Percentiles rank a stretch among this genome's conserved stretches.
Evolutionary conservation across 2,329 filamentous ascomycete species (phyloP).

Genomic region (Pseudocercospora pini-densiflorae): DNA sequence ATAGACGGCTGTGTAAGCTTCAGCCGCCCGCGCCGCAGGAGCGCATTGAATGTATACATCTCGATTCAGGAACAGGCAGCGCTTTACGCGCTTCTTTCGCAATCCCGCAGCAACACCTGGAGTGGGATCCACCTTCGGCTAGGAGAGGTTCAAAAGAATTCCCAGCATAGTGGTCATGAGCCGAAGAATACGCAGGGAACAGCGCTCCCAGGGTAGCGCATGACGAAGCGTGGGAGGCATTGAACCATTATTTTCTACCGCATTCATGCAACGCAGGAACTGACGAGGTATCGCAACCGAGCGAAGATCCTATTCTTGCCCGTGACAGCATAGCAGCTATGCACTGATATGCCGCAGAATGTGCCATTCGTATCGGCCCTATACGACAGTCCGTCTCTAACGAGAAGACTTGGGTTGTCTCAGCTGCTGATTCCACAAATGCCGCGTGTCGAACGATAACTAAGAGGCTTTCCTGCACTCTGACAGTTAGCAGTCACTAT

Average conservation of each 20-base stretch:
- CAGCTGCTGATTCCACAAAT: background rate
- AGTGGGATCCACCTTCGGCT: slow-evolving; percentile 5
- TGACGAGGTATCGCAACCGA: background rate
- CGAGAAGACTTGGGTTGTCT: background rate
- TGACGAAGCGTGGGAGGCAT: slow-evolving; percentile 9
- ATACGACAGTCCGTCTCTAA: background rate
- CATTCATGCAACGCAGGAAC: slow-evolving; percentile 2
- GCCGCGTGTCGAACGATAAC: background rate
- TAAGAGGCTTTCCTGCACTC: too few relatives aligned
- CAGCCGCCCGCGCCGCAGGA: too few relatives aligned
- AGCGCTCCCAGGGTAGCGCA: background rate
- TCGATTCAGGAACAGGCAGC: slow-evolving; percentile 8
- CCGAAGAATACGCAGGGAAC: background rate
- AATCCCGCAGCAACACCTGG: background rate
- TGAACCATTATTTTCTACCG: background rate
- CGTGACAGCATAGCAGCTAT: too few relatives aligned
- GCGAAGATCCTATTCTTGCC: too few relatives aligned
- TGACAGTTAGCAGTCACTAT: too few relatives aligned
- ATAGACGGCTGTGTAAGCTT: too few relatives aligned
- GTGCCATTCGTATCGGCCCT: background rate
- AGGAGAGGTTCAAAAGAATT: slow-evolving; percentile 3
- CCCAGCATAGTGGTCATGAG: background rate
- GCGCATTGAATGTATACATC: background rate
- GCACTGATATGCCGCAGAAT: background rate
- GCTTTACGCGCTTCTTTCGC: slow-evolving; percentile 7